Evolutionary conservation across 73 alveolate genomes (phyloP), one percentile per base, ranked within the genome.

Genomic region (Paramecium primaurelia): DNA sequence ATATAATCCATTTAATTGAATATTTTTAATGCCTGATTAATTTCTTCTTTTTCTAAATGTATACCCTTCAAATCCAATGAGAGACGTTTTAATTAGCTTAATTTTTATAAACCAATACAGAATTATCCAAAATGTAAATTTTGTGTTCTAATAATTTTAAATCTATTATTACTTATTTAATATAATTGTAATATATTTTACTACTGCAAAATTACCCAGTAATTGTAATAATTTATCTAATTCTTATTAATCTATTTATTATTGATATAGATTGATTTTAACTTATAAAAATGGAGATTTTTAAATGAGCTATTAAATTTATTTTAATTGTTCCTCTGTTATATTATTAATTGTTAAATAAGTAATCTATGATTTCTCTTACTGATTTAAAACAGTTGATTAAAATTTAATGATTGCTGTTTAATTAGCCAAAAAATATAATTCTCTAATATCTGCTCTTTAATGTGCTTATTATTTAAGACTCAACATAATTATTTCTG

Each of bases 371-470:
- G 69, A 0, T 54, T 18, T 54, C 22, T 54, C 69, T 54, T n/a
- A n/a, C 14, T 18, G 25, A 54, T 54, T 54, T 14, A 54, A 54
- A 8, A 54, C 9, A 54, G 36, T 18, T 54, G 69, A 54, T n/a
- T 54, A 5, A 54, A 54, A 54, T 54, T 54, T 59, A 12, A 80
- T 47, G 2, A 80, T 49, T 25, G 71, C 22, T 3, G 91, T 80
- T 18, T 80, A 49, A 49, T 45, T 42, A 7, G 73, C 71, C 45
- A 80, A 20, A 8, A 80, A 40, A 14, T 26, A 80, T 10, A 80
- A 44, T 20, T 80, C 91, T 42, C 58, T 80, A 20, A 80, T 20
- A 9, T 80, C 91, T 14, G 91, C 91, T 80, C 91, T 45, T 10
- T 80, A 3, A 1, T 40, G 34, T 18, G 37, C 34, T 1, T 10